Base-by-base conservation (phyloP, 2,329 filamentous ascomycete genomes). In the Lithohypha guttulata region DNA sequence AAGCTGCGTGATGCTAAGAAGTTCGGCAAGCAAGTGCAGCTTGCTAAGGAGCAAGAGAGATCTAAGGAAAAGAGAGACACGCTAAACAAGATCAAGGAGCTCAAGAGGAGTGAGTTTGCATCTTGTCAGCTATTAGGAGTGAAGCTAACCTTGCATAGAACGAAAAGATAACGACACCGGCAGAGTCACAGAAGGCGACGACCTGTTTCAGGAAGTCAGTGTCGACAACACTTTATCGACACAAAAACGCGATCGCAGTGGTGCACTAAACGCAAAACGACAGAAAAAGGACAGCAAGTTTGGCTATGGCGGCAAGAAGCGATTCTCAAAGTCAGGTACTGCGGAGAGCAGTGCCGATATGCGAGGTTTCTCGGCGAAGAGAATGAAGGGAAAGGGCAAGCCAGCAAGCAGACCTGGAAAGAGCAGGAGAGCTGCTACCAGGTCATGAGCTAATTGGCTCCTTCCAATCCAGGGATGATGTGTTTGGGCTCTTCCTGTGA, bases 11-110 rank as follows among this genome's bases (percentile, higher is more conserved):
- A 98, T 60, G 70, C 96, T 55, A 96, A 95, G 78, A 98, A 96
- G 68, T 98, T 96, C 59, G 91, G 91, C 59, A 98, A 98, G 69
- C 84, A 93, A 61, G 91, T 96, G 38, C 91, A 98, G 69, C 77
- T 94, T 44, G 87, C 87, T 43, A 95, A 94, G 70, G 66, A 93
- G 60, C 89, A 96, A 65, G 89, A 98, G 73, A 73, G 91, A 34
- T 78, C 84, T 35, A 93, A 93, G 72, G 80, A 79, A 56, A 95
- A 95, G 79, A 79, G 77, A 53, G 84, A 93, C 47, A 93, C 86
- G 3, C 68, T 98, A 48, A 91, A 96, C 53, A 95, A 95, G 73
- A 95, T 98, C 57, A 86, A 87, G 65, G 73, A 76, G 19, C 67
- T 98, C 53, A 98, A 98, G 77, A 77, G 87, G 69, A 98, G 89